Evolutionary conservation across 352 stramenopile species (phyloP), one percentile per base, ranked within the genome.

Genomic region (Globisporangium viniferum): DNA sequence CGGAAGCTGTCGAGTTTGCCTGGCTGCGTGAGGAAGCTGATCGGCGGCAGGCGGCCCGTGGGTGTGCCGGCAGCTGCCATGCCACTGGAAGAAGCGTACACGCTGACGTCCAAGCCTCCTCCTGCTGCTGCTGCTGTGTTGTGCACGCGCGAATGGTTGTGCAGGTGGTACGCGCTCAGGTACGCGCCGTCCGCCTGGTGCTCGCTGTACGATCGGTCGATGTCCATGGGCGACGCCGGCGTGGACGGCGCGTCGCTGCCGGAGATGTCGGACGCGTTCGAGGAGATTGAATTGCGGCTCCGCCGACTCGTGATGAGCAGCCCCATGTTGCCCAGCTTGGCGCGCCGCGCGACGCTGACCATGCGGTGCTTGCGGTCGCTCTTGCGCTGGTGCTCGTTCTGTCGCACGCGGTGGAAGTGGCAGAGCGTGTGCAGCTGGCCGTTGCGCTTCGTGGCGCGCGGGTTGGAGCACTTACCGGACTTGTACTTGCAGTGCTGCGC

Each of bases 311-410:
- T 53, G 8, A 74, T 70, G 58, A 83, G 72, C 54, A 88, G 73
- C 15, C 81, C 85, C 48, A 92, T 77, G 61, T 76, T 88, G 44
- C 82, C 79, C 35, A 93, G 73, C 73, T 93, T 93, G 68, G 83
- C 83, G 57, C 83, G 80, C 48, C 81, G 82, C 53, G 83, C 77
- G 65, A 93, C 85, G 65, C 79, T 91, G 48, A 90, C 77, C 80
- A 92, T 90, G 65, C 86, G 86, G 67, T 94, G 88, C 77, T 95
- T 95, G 57, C 88, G 88, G 70, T 95, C 84, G 75, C 84, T 93
- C 75, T 95, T 94, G 72, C 88, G 83, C 77, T 95, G 86, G 61
- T 93, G 80, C 68, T 93, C 84, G 68, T 94, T 95, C 71, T 94
- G 86, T 18, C 86, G 83, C 63, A 90, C 75, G 64, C 88, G 82